Evolutionary conservation across 1,284 basidiomycete genomes (phyloP).

Genomic region (Pseudomicrostroma phylloplanum): DNA sequence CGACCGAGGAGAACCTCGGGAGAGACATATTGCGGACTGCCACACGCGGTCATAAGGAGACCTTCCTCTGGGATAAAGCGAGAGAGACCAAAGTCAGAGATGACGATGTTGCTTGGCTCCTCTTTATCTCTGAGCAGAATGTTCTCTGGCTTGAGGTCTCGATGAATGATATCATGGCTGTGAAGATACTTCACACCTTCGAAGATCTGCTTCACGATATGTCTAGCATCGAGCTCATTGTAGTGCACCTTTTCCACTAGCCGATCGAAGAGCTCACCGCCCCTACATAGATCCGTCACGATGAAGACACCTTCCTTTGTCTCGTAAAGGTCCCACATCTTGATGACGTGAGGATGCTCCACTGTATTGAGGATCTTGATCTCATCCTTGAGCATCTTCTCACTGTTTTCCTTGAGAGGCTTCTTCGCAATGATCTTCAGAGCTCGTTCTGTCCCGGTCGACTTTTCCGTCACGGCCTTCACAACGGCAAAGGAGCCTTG

Average conservation of each 20-base stretch:
- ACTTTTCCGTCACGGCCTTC: conserved; percentile 28
- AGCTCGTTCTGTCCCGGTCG: conserved; percentile 37
- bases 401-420: conserved; percentile 43
- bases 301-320: conserved; percentile 49
- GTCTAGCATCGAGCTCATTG: conserved; percentile 45
- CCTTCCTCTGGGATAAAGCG: conserved; percentile 44
- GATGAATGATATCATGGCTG: conserved; percentile 44
- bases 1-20: conserved; percentile 48
- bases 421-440: conserved; percentile 49
- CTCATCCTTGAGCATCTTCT: conserved; percentile 44
- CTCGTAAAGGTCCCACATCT: conserved; percentile 48
- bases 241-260: conserved; percentile 44
- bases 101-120: conserved; percentile 39
- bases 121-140: conserved; percentile 39
- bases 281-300: conserved; percentile 46
- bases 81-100: conserved; percentile 49
- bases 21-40: conserved; percentile 48
- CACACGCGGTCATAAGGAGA: conserved; percentile 46
- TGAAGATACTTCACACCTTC: conserved; percentile 45
- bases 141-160: conserved; percentile 49
- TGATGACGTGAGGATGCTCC: conserved; percentile 45
- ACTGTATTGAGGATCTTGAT: conserved; percentile 44
- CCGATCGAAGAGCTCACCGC: conserved; percentile 48
- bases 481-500: conserved; percentile 48
- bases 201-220: conserved; percentile 44